phyloP scores from a whole-genome alignment of 2,329 filamentous ascomycete species.

The Xenoacremonium recifei region DNA sequence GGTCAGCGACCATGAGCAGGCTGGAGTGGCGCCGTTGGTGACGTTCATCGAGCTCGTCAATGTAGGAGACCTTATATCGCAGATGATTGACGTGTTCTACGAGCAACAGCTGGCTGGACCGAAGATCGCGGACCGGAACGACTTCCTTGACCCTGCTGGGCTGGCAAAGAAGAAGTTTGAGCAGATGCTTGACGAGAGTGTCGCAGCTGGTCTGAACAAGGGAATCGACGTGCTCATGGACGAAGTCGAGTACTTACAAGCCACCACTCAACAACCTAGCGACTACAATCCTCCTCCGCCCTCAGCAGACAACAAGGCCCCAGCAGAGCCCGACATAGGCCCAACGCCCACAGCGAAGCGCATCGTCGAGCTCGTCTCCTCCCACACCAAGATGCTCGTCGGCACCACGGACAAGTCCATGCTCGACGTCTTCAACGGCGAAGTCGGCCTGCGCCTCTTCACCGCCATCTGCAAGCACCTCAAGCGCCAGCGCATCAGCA shows the following conservation, averaged over 20 bases:
- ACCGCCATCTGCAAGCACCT: slow-evolving; percentile 93
- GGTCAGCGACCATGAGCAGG: slow-evolving; percentile 66
- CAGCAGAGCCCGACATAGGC: slow-evolving; percentile 49
- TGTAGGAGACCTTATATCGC: slow-evolving; percentile 93
- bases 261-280: slow-evolving; percentile 78
- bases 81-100: slow-evolving; percentile 99
- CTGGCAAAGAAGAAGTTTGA: slow-evolving; percentile 98
- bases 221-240: slow-evolving; percentile 98
- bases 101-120: slow-evolving; percentile 86
- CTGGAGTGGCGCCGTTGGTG: slow-evolving; percentile 84
- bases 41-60: slow-evolving; percentile 98
- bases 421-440: slow-evolving; percentile 97
- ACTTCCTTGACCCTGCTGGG: slow-evolving; percentile 88
- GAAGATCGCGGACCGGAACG: slow-evolving; percentile 84
- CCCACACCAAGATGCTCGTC: slow-evolving; percentile 88
- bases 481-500: slow-evolving; percentile 90
- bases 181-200: slow-evolving; percentile 96
- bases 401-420: slow-evolving; percentile 97
- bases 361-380: slow-evolving; percentile 81
- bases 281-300: slow-evolving; percentile 77
- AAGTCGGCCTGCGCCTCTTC: slow-evolving; percentile 92
- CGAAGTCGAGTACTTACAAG: slow-evolving; percentile 93
- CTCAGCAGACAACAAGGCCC: slow-evolving; percentile 14
- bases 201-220: slow-evolving; percentile 93
- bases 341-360: slow-evolving; percentile 76